Base-by-base conservation (phyloP, 495 filamentous ascomycete genomes). In the Xylaria cubensis region DNA sequence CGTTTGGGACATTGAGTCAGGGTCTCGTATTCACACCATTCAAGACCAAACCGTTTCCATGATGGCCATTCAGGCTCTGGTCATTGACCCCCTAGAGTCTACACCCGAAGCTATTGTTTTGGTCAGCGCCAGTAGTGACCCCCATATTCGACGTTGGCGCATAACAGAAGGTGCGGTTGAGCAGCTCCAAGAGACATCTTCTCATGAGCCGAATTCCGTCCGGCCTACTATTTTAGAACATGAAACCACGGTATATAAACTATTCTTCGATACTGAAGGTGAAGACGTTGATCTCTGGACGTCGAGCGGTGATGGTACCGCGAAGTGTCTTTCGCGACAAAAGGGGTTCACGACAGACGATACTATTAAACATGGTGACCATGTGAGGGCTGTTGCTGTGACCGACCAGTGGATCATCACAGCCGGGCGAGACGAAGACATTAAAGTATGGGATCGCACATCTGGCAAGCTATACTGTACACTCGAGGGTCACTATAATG, bases 401-500 rank as follows among this genome's bases (percentile, higher is more conserved):
- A 88, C 85, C 3, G 89, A 89, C 4, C 87, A 91, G n/a, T 95
- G 92, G 92, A 88, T 95, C n/a, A 84, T 97, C 26, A 98, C 95
- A 0, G 94, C 91, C 0, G 97, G 96, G 69, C 84, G 96, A 68
- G 94, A 97, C 77, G 96, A 99, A 81, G 90, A 97, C 70, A 87
- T 99, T 62, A 91, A 95, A 71, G 88, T 98, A 15, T 99, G 95
- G 95, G 91, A 97, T 78, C 77, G 80, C 51, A 53, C 83, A 75
- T 93, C 87, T 62, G 96, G 94, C 19, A 87, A 92, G 72, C 85
- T 97, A 58, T 86, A 92, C 74, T 92, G 93, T 76, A 87, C 88
- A 3, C 94, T 95, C 67, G 86, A 88, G 21, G 96, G 96, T 0
- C 96, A 99, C 80, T 98, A 89, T 78, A 94, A 98, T 74, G 96